These are phyloP conservation scores for Pharus latifolius DNA, from an alignment of 176 grass and related monocot species.

Conservation along the genomic window DNA sequence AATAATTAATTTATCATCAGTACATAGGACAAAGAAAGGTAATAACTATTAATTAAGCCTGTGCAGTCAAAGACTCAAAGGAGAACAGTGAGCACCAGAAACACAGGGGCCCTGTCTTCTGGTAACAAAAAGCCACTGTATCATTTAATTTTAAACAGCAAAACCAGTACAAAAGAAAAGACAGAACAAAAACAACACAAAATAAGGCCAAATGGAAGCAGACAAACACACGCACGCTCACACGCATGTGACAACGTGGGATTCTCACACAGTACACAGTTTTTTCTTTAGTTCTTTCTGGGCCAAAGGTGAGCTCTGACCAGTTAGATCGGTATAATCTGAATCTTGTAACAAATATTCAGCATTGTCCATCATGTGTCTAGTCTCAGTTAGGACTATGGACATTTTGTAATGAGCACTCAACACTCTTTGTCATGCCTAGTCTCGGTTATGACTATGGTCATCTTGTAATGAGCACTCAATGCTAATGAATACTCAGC, in stretches of 20 bases:
- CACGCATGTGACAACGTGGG: neutral
- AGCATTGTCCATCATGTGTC: too few relatives aligned
- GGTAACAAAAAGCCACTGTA: too few relatives aligned
- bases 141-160: too few relatives aligned
- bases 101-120: conserved; percentile 28
- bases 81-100: conserved; percentile 11
- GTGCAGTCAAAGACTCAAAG: conserved; percentile 18
- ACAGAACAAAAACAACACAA: neutral
- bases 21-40: conserved; percentile 37
- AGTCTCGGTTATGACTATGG: neutral
- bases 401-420: neutral
- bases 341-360: too few relatives aligned
- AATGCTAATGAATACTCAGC: too few relatives aligned
- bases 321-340: too few relatives aligned
- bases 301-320: neutral
- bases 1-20: too few relatives aligned
- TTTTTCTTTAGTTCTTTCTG: neutral
- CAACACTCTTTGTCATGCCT: too few relatives aligned
- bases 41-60: conserved; percentile 1
- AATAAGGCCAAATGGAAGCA: conserved; percentile 4
- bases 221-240: conserved; percentile 19
- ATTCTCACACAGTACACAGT: too few relatives aligned
- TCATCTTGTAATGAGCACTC: neutral
- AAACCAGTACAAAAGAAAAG: neutral
- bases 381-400: neutral